Evolutionary conservation across 2,329 filamentous ascomycete species (phyloP).

Genomic region (Cladosporium sp.): DNA sequence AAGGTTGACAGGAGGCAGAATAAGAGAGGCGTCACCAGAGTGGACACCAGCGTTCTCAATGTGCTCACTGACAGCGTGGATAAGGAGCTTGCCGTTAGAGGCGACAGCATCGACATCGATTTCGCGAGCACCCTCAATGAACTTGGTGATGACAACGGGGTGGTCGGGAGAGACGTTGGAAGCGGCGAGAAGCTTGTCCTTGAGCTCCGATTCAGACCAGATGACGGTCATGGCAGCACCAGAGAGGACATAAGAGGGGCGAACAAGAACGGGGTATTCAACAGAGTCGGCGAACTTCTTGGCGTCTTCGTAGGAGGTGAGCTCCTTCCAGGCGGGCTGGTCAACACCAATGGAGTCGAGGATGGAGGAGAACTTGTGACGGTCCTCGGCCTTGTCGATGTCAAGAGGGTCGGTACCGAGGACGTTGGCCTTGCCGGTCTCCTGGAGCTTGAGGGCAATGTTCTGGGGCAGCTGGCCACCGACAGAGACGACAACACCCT

Average conservation of each 20-base stretch:
- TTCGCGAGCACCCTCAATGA: slow-evolving; percentile 93
- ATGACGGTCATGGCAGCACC: slow-evolving; percentile 99
- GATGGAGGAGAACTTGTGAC: slow-evolving; percentile 97
- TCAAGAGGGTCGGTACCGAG: slow-evolving; percentile 89
- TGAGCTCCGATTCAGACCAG: slow-evolving; percentile 77
- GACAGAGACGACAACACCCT: slow-evolving; percentile 88
- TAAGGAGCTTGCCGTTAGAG: slow-evolving; percentile 75
- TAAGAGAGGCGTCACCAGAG: slow-evolving; percentile 92
- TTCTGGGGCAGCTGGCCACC: slow-evolving; percentile 96
- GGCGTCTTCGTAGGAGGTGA: slow-evolving; percentile 84
- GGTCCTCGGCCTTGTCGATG: slow-evolving; percentile 96
- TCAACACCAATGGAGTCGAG: slow-evolving; percentile 95
- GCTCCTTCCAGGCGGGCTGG: slow-evolving; percentile 96
- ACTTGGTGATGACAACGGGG: slow-evolving; percentile 96
- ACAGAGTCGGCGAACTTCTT: slow-evolving; percentile 80
- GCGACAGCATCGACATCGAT: slow-evolving; percentile 95
- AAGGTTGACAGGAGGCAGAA: slow-evolving; percentile 80
- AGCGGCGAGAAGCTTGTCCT: slow-evolving; percentile 90
- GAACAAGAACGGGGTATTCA: slow-evolving; percentile 89
- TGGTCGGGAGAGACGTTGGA: slow-evolving; percentile 90
- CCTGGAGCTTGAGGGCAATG: slow-evolving; percentile 90
- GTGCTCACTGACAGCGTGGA: slow-evolving; percentile 94
- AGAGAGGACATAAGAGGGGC: slow-evolving; percentile 91
- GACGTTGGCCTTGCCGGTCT: slow-evolving; percentile 82
- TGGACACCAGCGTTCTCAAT: slow-evolving; percentile 96